Evolutionary conservation across 2,329 filamentous ascomycete species (phyloP), one percentile per base, ranked within the genome.

Genomic region (Monilinia fructigena): DNA sequence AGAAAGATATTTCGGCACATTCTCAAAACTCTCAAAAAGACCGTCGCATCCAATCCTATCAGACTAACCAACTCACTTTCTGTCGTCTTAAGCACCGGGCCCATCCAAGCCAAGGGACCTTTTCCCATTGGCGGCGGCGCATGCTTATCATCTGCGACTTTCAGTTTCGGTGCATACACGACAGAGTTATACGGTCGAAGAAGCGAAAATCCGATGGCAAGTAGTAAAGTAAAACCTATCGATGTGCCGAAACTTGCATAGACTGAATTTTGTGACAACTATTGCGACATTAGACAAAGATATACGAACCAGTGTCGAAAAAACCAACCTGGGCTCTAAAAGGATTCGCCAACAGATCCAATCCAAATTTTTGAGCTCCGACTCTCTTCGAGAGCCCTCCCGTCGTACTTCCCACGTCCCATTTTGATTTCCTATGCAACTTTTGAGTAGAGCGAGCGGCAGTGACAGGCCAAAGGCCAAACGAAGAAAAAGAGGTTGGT

Each of bases 1-100:
- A 90, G 75, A 76, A 98, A 97, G 70, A 98, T 91, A 76, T 97
- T 95, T 68, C 95, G 88, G 75, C 91, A 91, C 95, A 99, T 98
- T 71, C 88, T 85, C 60, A 89, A 86, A 74, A 97, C 93, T 63
- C 94, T 89, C 71, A 99, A 81, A 77, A 99, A 98, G 58, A 99
- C 80, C 11, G 91, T 90, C 11, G 93, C 95, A 78, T 99, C 95
- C 80, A 99, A 82, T 60, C 95, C 95, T 50, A 97, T 88, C 73
- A 90, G 87, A n/a, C 90, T 84, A 31, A 97, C 83, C 69, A 97
- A 79, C 18, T 91, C 84, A 65, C 87, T 80, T 80, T 99, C 95
- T 68, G 86, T 88, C 18, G 91, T 94, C 68, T 83, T 86, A 78
- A 93, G 83, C 42, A 99, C 80, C 0, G 94, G 93, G 26, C 82